Evolutionary conservation across 441 rosid genomes (phyloP).

Genomic region (Syzygium malaccense): DNA sequence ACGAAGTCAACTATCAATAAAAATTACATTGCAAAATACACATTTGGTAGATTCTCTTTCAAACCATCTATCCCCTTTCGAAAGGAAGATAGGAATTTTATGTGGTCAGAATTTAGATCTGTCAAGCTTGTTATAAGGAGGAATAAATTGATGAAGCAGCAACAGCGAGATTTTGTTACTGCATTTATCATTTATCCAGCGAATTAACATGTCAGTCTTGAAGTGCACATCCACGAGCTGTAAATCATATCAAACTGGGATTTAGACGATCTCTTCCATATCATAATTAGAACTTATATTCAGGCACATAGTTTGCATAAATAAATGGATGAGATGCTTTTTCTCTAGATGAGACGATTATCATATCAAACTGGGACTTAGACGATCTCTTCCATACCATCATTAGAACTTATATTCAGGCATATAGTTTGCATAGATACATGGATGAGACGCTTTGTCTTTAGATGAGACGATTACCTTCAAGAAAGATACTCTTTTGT

Average conservation of each 20-base stretch:
- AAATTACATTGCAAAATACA: neutral
- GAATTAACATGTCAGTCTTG: neutral
- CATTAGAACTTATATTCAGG: neutral
- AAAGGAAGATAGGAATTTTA: neutral
- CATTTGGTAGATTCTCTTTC: neutral
- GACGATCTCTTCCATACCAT: neutral
- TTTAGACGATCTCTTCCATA: neutral
- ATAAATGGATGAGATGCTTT: neutral
- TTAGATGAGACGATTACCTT: slow-evolving; percentile 33
- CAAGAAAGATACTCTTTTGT: slow-evolving; percentile 54
- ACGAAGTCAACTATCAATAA: neutral
- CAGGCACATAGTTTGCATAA: neutral
- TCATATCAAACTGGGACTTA: neutral
- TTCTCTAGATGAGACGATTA: slow-evolving; percentile 5
- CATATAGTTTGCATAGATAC: neutral
- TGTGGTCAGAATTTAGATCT: neutral
- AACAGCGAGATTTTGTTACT: neutral
- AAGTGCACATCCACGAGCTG: neutral
- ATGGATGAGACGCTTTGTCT: neutral
- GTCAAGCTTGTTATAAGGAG: neutral
- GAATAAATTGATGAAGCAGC: neutral
- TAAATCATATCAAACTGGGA: neutral
- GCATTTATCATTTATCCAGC: neutral
- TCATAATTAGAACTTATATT: neutral
- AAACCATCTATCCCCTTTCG: neutral